These are phyloP conservation scores for Suillus bovinus DNA, from an alignment of 768 basidiomycete genomes.

Conservation along the genomic window DNA sequence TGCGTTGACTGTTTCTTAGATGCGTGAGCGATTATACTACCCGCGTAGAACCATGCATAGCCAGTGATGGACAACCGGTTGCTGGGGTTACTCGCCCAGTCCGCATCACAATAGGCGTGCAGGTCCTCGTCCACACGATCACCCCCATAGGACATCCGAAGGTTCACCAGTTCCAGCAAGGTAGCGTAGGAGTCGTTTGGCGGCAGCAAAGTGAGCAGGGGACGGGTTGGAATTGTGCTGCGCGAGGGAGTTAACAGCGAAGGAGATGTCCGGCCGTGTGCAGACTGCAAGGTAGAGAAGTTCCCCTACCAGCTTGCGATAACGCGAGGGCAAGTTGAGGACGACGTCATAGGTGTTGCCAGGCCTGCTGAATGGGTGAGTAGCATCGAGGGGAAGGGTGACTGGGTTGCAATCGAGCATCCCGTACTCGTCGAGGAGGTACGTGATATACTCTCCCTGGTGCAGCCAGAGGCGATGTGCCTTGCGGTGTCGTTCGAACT, in stretches of 20 bases:
- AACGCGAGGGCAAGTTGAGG: neutral
- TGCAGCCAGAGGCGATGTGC: neutral
- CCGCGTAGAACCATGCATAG: too few relatives aligned
- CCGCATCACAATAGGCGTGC: too few relatives aligned
- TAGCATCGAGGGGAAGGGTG: neutral
- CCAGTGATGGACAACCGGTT: too few relatives aligned
- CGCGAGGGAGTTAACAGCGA: conserved; percentile 28
- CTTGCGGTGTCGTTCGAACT: neutral
- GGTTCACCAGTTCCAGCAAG: conserved; percentile 20
- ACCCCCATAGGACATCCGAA: neutral
- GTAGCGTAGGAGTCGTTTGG: conserved; percentile 27
- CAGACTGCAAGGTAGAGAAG: neutral
- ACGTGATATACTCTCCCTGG: neutral
- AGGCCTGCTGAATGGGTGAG: neutral
- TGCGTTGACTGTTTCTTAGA: too few relatives aligned
- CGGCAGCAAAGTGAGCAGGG: conserved; percentile 23
- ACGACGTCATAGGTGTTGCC: neutral
- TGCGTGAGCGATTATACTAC: too few relatives aligned
- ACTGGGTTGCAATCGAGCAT: neutral
- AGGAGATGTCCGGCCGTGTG: conserved; percentile 13
- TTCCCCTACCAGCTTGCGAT: neutral
- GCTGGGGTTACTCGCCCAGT: too few relatives aligned
- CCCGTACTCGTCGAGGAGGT: neutral
- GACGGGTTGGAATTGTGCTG: conserved; percentile 32
- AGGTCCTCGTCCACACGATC: too few relatives aligned